Evolutionary conservation across 257 asterid species (phyloP).

Genomic region (Jaltomata sinuosa): DNA sequence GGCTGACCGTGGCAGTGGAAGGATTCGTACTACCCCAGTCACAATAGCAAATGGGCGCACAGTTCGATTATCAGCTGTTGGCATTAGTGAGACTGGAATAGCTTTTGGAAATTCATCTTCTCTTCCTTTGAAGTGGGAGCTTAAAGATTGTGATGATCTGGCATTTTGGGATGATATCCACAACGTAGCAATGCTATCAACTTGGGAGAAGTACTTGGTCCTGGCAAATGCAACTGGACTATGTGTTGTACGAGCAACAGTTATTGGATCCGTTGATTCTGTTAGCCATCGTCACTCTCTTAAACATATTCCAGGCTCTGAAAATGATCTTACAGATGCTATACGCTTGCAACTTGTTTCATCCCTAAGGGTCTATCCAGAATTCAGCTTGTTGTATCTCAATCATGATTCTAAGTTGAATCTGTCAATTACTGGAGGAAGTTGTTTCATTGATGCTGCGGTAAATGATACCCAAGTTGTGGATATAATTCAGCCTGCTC

Average conservation of each 20-base stretch:
- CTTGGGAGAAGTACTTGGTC: conserved; percentile 76
- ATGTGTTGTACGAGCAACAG: conserved; percentile 59
- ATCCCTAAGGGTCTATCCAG: conserved; percentile 63
- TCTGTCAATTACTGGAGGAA: conserved; percentile 81
- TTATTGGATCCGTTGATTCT: conserved; percentile 33
- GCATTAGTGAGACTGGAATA: conserved; percentile 59
- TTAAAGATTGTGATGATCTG: conserved; percentile 54
- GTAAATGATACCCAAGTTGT: conserved; percentile 59
- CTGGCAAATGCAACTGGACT: conserved; percentile 69
- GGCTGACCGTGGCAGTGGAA: conserved; percentile 53
- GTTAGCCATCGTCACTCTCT: conserved; percentile 22
- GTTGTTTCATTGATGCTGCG: conserved; percentile 48
- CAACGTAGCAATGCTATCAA: conserved; percentile 37
- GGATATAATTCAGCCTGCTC: conserved; percentile 33
- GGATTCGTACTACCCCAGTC: conserved; percentile 54
- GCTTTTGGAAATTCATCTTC: conserved; percentile 87
- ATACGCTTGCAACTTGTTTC: conserved; percentile 74
- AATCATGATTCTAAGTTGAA: conserved; percentile 58
- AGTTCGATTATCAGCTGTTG: conserved; percentile 72
- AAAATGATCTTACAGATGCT: conserved; percentile 56
- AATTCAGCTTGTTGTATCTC: conserved; percentile 60
- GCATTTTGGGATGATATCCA: conserved; percentile 42
- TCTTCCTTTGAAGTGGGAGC: conserved; percentile 65
- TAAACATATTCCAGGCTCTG: conserved; percentile 16
- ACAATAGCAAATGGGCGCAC: conserved; percentile 84